phyloP scores from a whole-genome alignment of 495 filamentous ascomycete species.

The Aspergillus indologenus region DNA sequence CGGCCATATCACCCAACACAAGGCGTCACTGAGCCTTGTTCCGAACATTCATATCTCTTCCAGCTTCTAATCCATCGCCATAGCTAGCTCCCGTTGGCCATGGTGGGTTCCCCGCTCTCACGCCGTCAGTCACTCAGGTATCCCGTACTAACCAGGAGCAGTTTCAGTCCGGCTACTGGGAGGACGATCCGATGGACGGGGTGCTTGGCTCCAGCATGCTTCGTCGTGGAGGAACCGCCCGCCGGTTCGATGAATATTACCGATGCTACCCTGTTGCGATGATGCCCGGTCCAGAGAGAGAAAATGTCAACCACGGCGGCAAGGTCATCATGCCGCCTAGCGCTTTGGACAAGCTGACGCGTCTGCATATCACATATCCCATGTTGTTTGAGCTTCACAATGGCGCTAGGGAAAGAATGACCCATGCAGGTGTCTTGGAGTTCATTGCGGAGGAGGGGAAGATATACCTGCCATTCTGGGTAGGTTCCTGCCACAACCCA shows the following conservation, averaged over 20 bases:
- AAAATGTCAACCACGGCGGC: constrained; percentile 89
- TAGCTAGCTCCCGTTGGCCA: constrained; percentile 12
- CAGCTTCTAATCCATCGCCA: background rate
- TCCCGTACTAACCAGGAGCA: constrained; percentile 27
- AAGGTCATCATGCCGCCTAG: constrained; percentile 96
- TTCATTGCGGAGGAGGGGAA: constrained; percentile 97
- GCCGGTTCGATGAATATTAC: constrained; percentile 95
- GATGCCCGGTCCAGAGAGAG: constrained; percentile 88
- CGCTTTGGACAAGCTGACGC: constrained; percentile 89
- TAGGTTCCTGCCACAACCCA: constrained; percentile 36
- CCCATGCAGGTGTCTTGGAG: constrained; percentile 92
- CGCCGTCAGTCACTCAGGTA: background rate
- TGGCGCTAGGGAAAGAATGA: constrained; percentile 69
- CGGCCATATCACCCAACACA: background rate
- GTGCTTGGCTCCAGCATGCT: constrained; percentile 42
- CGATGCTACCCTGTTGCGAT: constrained; percentile 92
- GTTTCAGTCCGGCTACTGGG: constrained; percentile 54
- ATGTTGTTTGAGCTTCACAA: constrained; percentile 96
- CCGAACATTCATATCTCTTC: background rate
- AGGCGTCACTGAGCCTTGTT: background rate
- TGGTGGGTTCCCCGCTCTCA: constrained; percentile 24
- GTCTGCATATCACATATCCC: constrained; percentile 95
- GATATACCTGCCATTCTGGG: constrained; percentile 94
- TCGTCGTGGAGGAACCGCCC: constrained; percentile 38
- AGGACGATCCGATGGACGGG: constrained; percentile 57